A percentile compares a stretch with the other conserved stretches of the same genome.
These are phyloP conservation scores for Mucor indicus DNA, from an alignment of 371 early-diverging fungal genomes.

Conservation along the genomic window DNA sequence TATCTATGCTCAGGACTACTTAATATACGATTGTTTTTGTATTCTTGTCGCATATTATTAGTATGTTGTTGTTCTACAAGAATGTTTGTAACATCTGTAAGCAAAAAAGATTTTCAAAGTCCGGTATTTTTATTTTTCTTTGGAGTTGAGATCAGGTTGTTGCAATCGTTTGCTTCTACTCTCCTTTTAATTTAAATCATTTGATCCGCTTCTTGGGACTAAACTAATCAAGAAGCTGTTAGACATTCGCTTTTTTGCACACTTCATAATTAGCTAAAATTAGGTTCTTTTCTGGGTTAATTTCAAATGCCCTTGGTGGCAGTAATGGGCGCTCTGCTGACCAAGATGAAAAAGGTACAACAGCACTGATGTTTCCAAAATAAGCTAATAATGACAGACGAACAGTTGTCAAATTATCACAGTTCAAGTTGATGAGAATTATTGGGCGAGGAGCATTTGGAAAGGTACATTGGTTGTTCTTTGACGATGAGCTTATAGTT, in stretches of 20 bases:
- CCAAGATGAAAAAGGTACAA: slow-evolving; percentile 29
- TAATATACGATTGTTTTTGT: background rate
- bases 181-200: no score
- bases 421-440: slow-evolving; percentile 67
- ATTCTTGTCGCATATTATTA: background rate
- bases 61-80: background rate
- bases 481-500: background rate
- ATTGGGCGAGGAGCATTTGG: slow-evolving; percentile 79
- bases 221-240: no score
- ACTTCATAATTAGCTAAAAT: no score
- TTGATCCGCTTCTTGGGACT: no score
- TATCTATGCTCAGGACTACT: no score
- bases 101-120: no score
- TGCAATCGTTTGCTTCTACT: no score
- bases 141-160: no score
- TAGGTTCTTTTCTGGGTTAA: slow-evolving; percentile 47
- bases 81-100: no score
- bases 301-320: slow-evolving; percentile 43
- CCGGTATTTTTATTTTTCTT: no score
- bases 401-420: slow-evolving; percentile 50
- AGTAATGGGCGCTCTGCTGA: slow-evolving; percentile 26
- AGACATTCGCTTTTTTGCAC: no score
- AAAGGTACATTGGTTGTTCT: slow-evolving; percentile 59
- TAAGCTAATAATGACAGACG: slow-evolving; percentile 4
- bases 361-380: background rate